Percentiles rank a stretch among this genome's conserved stretches.
Conservation (phyloP, 2,329 filamentous ascomycete genomes). For the Colletotrichum horii region DNA sequence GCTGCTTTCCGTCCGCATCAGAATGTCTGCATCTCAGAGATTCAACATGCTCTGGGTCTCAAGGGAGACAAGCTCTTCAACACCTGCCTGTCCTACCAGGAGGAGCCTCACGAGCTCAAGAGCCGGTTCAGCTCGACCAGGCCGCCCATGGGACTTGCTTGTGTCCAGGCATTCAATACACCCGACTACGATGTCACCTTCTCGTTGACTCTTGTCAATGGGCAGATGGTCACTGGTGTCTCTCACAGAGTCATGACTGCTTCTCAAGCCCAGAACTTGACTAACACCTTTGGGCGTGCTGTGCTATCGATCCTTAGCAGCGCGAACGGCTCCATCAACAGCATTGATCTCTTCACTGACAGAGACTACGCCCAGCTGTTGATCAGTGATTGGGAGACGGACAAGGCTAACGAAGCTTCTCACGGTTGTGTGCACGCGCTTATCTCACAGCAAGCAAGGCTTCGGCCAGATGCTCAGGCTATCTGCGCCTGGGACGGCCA, state of each 20-base stretch:
- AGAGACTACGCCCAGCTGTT: constrained; percentile 60
- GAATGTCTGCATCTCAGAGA: constrained; percentile 48
- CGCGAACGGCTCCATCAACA: constrained; percentile 45
- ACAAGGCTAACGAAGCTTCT: constrained; percentile 41
- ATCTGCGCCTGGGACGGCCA: constrained; percentile 51
- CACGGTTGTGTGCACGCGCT: constrained; percentile 50
- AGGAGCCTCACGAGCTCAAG: constrained; percentile 40
- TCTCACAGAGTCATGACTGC: constrained; percentile 47
- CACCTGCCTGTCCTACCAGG: constrained; percentile 53
- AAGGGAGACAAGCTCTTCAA: constrained; percentile 53
- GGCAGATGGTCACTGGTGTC: constrained; percentile 48
- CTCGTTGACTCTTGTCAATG: constrained; percentile 46
- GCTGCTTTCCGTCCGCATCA: constrained; percentile 42
- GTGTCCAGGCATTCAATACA: constrained; percentile 43
- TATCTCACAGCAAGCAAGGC: constrained; percentile 43
- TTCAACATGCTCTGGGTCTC: constrained; percentile 51
- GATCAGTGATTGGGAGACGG: constrained; percentile 53
- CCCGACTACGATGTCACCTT: constrained; percentile 53
- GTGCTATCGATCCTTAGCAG: constrained; percentile 50
- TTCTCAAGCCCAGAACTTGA: constrained; percentile 51
- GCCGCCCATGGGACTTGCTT: constrained; percentile 33
- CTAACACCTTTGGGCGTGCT: constrained; percentile 58
- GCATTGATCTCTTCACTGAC: constrained; percentile 59
- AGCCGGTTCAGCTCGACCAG: constrained; percentile 34
- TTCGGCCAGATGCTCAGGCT: constrained; percentile 43